Evolutionary conservation across 176 grass and related monocot genomes (phyloP).

Genomic region (Chrysopogon serrulatus): DNA sequence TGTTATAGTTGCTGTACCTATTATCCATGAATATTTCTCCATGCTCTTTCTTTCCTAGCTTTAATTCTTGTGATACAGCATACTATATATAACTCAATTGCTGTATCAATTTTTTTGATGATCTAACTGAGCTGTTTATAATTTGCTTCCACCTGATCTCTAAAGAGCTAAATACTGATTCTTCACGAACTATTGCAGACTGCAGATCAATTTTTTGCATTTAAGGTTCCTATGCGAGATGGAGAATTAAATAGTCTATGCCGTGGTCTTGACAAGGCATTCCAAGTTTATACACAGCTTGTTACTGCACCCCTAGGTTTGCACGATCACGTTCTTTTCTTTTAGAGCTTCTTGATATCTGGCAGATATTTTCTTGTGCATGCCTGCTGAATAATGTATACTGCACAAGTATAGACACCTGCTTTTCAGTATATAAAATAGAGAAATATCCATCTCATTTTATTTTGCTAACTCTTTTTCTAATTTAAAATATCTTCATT

Average conservation of each 20-base stretch:
- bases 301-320: constrained; percentile 77
- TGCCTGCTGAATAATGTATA: neutral
- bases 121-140: neutral
- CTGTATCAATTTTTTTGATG: neutral
- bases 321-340: constrained; percentile 25
- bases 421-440: constrained; percentile 8
- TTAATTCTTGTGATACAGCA: neutral
- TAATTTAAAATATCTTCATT: constrained; percentile 10
- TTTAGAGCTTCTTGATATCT: neutral
- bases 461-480: neutral
- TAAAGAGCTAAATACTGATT: constrained; percentile 15
- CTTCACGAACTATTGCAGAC: constrained; percentile 63
- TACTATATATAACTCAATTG: neutral
- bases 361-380: constrained; percentile 20
- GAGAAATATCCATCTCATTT: neutral
- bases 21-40: neutral
- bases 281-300: constrained; percentile 85
- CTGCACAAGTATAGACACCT: neutral
- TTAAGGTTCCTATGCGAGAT: constrained; percentile 86
- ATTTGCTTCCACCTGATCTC: neutral
- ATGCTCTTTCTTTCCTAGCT: neutral
- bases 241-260: constrained; percentile 76
- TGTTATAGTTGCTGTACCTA: neutral
- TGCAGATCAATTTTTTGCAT: constrained; percentile 91
- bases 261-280: constrained; percentile 88